Evolutionary conservation across 768 basidiomycete genomes (phyloP).

Genomic region (Tricholoma sp.): DNA sequence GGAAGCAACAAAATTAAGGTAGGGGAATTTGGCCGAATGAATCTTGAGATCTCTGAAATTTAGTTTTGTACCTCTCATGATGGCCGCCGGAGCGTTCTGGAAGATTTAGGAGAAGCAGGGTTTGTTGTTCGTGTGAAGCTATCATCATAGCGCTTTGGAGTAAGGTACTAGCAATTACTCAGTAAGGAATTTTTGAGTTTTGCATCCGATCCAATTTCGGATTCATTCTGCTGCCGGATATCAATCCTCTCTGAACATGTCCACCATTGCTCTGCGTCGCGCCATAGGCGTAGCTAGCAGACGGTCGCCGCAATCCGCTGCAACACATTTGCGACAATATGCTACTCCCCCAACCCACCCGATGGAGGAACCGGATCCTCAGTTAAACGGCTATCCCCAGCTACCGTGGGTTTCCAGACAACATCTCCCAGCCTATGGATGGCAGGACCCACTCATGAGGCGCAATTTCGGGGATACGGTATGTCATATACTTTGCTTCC

Average conservation of each 20-base stretch:
- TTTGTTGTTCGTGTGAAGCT: slow-evolving; percentile 14
- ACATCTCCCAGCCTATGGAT: slow-evolving; percentile 56
- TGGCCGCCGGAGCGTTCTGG: slow-evolving; percentile 20
- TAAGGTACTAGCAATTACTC: neutral
- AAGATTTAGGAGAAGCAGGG: slow-evolving; percentile 11
- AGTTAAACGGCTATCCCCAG: slow-evolving; percentile 68
- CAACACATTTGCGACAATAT: slow-evolving; percentile 22
- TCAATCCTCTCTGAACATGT: slow-evolving; percentile 27
- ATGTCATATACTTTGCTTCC: slow-evolving; percentile 5
- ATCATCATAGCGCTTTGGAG: neutral
- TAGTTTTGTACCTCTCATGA: slow-evolving; percentile 19
- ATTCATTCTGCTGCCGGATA: too few relatives aligned
- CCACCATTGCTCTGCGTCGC: slow-evolving; percentile 36
- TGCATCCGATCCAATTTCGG: neutral
- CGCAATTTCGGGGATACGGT: slow-evolving; percentile 82
- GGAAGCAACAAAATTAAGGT: slow-evolving; percentile 8
- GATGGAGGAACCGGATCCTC: slow-evolving; percentile 50
- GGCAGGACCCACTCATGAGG: slow-evolving; percentile 72
- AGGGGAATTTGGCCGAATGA: slow-evolving; percentile 7
- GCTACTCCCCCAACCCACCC: slow-evolving; percentile 22
- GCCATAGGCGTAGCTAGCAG: slow-evolving; percentile 26
- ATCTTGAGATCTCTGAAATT: slow-evolving; percentile 16
- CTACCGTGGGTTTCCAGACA: slow-evolving; percentile 66
- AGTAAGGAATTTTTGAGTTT: neutral
- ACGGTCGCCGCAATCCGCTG: slow-evolving; percentile 3